Base-by-base conservation (phyloP, 2,329 filamentous ascomycete species). In the Trichophyton verrucosum region DNA sequence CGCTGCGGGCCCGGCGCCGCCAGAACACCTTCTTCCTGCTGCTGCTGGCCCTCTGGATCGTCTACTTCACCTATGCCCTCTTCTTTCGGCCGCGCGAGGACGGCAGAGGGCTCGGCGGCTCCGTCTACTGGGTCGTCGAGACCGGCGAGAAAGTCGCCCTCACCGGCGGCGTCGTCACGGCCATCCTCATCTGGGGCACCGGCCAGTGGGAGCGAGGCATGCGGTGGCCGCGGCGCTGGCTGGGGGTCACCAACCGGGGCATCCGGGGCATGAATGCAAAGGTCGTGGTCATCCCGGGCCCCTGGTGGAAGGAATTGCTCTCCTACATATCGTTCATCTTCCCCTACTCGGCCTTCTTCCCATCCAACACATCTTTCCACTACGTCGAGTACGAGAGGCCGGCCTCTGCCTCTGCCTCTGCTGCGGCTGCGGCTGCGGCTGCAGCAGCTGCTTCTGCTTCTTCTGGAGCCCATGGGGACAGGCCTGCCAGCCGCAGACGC, bases 61-160 rank as follows among this genome's bases (percentile, higher is more conserved):
- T 83, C 64, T 87, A 87, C 68, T 97, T 96, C 75, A 85, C 85
- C 65, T 96, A 96, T 74, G 87, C 89, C 9, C 82, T 97, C 57
- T 97, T 95, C 78, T 82, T 97, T 66, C 88, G 90, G n/a, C 91
- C 91, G n/a, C 85, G 92, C 65, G 92, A 96, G 74, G 92, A 97
- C 78, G 92, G 92, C 65, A 85, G 83, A 66, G 92, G 92, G 42
- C 85, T 96, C 4, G 94, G 94, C 59, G 92, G 94, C 36, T 92
- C 87, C 13, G 90, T 96, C 59, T 99, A 99, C 80, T 97, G 92
- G 92, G 86, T 95, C 30, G 83, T 97, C 2, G 92, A 97, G 69
- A 89, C 88, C 71, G 83, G 83, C 6, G 89, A 97, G 76, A 95
- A 94, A 73, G 84, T 99, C 59, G 92, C 89, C 68, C 87, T 96